Evolutionary conservation across 2,329 filamentous ascomycete species (phyloP).

Genomic region (Knufia fluminis): DNA sequence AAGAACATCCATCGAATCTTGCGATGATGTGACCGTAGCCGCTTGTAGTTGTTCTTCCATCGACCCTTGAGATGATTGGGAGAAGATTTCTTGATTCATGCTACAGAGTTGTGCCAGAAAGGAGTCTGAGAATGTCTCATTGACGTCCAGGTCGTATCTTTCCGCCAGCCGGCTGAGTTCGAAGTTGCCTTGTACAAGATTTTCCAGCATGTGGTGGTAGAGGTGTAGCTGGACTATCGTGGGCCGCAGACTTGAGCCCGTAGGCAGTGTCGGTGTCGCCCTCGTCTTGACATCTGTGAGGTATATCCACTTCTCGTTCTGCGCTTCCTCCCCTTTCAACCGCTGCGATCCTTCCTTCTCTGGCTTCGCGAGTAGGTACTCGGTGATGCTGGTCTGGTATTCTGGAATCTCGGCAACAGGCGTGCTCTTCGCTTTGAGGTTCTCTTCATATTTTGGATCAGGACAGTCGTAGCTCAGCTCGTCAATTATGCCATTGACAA

Average conservation of each 20-base stretch:
- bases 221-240: constrained; percentile 81
- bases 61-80: constrained; percentile 29
- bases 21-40: constrained; percentile 24
- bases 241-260: constrained; percentile 57
- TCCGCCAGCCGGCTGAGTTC: constrained; percentile 59
- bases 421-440: constrained; percentile 45
- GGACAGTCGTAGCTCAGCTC: constrained; percentile 70
- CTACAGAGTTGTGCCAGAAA: constrained; percentile 68
- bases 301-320: constrained; percentile 46
- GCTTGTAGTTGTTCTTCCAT: constrained; percentile 24
- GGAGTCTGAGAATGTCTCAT: constrained; percentile 61
- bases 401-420: constrained; percentile 34
- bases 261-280: constrained; percentile 53
- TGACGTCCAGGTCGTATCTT: constrained; percentile 59
- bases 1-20: constrained; percentile 42
- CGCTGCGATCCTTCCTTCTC: constrained; percentile 18
- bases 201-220: constrained; percentile 75
- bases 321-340: constrained; percentile 17
- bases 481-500: constrained; percentile 87
- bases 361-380: constrained; percentile 31
- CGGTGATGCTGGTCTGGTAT: constrained; percentile 37
- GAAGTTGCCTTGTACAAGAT: constrained; percentile 61
- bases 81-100: constrained; percentile 59
- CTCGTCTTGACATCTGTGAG: constrained; percentile 86
- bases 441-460: constrained; percentile 56